These are phyloP conservation scores for barley (Hordeum vulgare) DNA, from an alignment of 176 grass and related monocot genomes.

Conservation along the genomic window DNA sequence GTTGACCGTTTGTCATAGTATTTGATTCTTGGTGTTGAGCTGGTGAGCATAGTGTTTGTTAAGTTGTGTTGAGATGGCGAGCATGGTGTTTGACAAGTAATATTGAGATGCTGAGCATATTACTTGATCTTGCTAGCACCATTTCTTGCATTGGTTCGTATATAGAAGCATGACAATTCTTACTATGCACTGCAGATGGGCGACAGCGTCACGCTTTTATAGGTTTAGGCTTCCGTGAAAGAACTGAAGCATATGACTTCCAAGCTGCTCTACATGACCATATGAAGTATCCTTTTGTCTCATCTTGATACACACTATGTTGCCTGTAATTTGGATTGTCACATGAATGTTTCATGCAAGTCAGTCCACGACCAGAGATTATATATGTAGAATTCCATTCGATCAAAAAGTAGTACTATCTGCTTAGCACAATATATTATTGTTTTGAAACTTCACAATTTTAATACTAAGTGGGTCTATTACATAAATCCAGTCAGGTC, in stretches of 20 bases:
- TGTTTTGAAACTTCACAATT: neutral
- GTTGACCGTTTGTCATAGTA: neutral
- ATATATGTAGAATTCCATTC: neutral
- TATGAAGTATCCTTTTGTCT: slow-evolving; percentile 83
- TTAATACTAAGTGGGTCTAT: neutral
- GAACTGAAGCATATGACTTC: slow-evolving; percentile 96
- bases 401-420: neutral
- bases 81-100: neutral
- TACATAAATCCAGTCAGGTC: slow-evolving; percentile 1
- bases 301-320: slow-evolving; percentile 13
- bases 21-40: slow-evolving; percentile 8
- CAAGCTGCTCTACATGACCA: slow-evolving; percentile 98
- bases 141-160: neutral
- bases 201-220: slow-evolving; percentile 91
- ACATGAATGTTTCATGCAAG: neutral
- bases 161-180: slow-evolving; percentile 11
- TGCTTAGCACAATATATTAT: neutral
- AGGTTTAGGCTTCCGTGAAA: slow-evolving; percentile 97
- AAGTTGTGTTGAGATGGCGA: neutral
- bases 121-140: neutral
- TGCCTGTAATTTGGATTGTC: neutral
- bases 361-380: neutral
- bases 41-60: neutral
- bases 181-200: slow-evolving; percentile 48
- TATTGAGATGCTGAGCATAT: neutral